Percentiles rank a stretch among this genome's conserved stretches.
phyloP scores from a whole-genome alignment of 2,329 filamentous ascomycete species.

The Aureobasidium sp. region DNA sequence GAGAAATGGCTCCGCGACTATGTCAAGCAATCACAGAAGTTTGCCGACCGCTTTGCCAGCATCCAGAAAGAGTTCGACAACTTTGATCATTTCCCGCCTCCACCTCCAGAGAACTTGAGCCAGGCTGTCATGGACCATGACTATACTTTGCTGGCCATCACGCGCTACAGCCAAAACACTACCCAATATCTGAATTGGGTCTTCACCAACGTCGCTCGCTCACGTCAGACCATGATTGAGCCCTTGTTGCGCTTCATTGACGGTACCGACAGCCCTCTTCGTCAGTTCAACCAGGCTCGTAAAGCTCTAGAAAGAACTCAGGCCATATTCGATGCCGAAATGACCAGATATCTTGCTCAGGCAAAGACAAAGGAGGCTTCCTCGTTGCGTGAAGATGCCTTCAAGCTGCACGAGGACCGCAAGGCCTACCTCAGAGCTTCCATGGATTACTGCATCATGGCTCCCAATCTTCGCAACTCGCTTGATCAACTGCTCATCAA shows the following conservation, averaged over 20 bases:
- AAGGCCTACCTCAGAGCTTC: constrained; percentile 86
- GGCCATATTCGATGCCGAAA: constrained; percentile 72
- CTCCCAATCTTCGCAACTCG: constrained; percentile 74
- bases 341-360: constrained; percentile 76
- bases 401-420: constrained; percentile 86
- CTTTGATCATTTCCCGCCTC: constrained; percentile 72
- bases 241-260: constrained; percentile 73
- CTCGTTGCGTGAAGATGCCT: constrained; percentile 85
- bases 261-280: constrained; percentile 71
- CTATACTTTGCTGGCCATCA: constrained; percentile 82
- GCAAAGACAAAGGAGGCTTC: constrained; percentile 92
- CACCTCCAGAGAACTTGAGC: constrained; percentile 63
- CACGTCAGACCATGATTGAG: constrained; percentile 71
- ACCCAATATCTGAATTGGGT: constrained; percentile 81
- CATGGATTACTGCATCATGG: constrained; percentile 86
- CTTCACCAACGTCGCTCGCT: constrained; percentile 65
- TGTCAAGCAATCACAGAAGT: constrained; percentile 54
- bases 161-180: constrained; percentile 75
- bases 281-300: constrained; percentile 77
- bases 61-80: constrained; percentile 59
- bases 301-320: constrained; percentile 71
- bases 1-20: constrained; percentile 86
- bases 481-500: constrained; percentile 82
- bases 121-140: constrained; percentile 90
- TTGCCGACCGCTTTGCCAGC: constrained; percentile 58